Evolutionary conservation across 2,329 filamentous ascomycete species (phyloP), one percentile per base, ranked within the genome.

Genomic region (Xylaria sp.): DNA sequence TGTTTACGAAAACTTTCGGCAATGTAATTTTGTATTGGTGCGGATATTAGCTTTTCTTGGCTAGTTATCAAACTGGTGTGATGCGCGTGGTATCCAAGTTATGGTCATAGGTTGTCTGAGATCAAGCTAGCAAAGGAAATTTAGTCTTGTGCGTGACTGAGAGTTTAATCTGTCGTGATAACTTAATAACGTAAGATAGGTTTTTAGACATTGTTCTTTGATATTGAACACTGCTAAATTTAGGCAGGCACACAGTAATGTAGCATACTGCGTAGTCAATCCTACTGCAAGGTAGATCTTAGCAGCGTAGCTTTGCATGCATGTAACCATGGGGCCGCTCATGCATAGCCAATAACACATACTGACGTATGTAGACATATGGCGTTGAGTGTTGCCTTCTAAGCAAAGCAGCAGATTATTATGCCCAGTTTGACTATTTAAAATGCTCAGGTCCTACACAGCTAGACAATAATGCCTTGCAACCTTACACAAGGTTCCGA

Each of bases 301-400:
- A 18, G 5, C 13, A 23, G 15, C 5, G 8, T 28, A 57, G 20
- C 39, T 57, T 20, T 41, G 37, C 23, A 57, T 57, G 37, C 55
- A 44, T 57, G 54, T 18, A 56, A 56, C 52, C 20, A 15, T 57
- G 55, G 55, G 55, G 55, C 18, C 37, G 37, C 13, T 28, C 9
- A 18, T 57, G 34, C 34, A 41, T 44, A 44, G 20, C 39, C 37
- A 20, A 48, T 46, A 15, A 46, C 18, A 15, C 41, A 28, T 28
- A 28, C 28, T 28, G n/a, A 46, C 15, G 15, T 18, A 46, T 4
- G 6, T n/a, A 7, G 41, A 15, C 15, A 46, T n/a, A 46, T 18
- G 15, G 25, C 20, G 41, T 46, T 44, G 39, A 46, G 15, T 46
- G 41, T 10, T 37, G 10, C 10, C 34, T 9, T 37, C 7, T 37